A percentile compares a stretch with the other conserved stretches of the same genome.
phyloP scores from a whole-genome alignment of 2,329 filamentous ascomycete species.

The Xylariaceae sp. region DNA sequence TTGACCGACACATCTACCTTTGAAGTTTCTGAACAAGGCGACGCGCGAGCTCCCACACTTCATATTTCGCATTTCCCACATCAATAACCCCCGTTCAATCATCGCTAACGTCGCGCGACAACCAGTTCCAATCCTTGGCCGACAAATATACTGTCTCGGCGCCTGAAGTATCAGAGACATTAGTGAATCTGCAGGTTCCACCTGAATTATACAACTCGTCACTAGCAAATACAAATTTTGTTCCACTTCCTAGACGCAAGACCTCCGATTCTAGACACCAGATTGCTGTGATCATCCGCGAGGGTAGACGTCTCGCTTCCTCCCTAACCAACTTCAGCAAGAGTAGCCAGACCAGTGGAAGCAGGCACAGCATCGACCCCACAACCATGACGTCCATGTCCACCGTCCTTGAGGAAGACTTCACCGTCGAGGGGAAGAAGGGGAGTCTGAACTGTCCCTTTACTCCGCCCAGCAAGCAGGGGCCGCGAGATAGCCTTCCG shows the following conservation, averaged over 20 bases:
- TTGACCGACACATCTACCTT: constrained; percentile 55
- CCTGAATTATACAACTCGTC: constrained; percentile 47
- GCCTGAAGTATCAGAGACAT: constrained; percentile 61
- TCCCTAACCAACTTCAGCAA: constrained; percentile 49
- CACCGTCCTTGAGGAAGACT: constrained; percentile 77
- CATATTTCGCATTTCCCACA: not conserved
- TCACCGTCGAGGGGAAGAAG: constrained; percentile 77
- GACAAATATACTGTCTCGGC: constrained; percentile 64
- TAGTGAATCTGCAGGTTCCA: constrained; percentile 63
- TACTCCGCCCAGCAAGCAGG: constrained; percentile 41
- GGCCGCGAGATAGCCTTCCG: constrained; percentile 33
- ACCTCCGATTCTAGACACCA: constrained; percentile 50
- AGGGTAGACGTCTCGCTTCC: constrained; percentile 57
- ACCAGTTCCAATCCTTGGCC: constrained; percentile 59
- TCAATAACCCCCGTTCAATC: not conserved
- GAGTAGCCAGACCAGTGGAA: constrained; percentile 48
- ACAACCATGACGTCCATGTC: constrained; percentile 55
- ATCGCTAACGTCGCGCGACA: constrained; percentile 12
- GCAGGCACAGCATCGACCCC: constrained; percentile 45
- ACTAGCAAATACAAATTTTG: constrained; percentile 46
- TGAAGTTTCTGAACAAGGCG: constrained; percentile 39
- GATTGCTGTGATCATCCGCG: constrained; percentile 59
- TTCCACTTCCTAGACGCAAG: constrained; percentile 52
- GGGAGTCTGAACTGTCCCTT: constrained; percentile 81
- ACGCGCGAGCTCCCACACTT: not conserved